phyloP scores from a whole-genome alignment of 257 asterid species.

The Penstemon barbatus region DNA sequence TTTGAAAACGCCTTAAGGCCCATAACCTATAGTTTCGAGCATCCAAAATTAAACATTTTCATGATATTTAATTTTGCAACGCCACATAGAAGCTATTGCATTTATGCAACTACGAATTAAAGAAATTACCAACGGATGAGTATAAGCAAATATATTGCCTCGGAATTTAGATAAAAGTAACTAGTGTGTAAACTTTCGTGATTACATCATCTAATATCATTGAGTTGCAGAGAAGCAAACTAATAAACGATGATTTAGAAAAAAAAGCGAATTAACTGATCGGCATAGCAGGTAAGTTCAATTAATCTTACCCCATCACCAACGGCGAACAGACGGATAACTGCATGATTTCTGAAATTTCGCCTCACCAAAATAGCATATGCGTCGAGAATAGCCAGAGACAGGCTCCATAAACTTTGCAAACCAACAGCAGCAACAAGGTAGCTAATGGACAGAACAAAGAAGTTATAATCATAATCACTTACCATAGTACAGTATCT shows the following conservation, averaged over 20 bases:
- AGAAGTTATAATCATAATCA: no score
- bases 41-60: not conserved
- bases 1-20: not conserved
- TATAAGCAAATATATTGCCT: not conserved
- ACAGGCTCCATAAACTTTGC: slow-evolving; percentile 85
- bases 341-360: slow-evolving; percentile 57
- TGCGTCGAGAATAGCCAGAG: slow-evolving; percentile 63
- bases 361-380: slow-evolving; percentile 76
- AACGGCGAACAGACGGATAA: slow-evolving; percentile 65
- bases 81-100: not conserved
- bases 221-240: slow-evolving; percentile 5
- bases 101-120: not conserved
- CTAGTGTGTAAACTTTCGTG: not conserved
- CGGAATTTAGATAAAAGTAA: not conserved
- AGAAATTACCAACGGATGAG: not conserved
- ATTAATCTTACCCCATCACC: slow-evolving; percentile 83
- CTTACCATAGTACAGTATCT: not conserved
- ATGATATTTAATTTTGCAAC: not conserved
- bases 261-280: not conserved
- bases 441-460: slow-evolving; percentile 46
- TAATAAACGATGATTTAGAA: not conserved
- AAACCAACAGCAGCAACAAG: slow-evolving; percentile 86
- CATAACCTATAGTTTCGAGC: no score
- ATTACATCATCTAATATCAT: not conserved
- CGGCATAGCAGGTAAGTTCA: slow-evolving; percentile 5